Percentiles rank a stretch among this genome's conserved stretches.
Conservation (phyloP, 2,329 filamentous ascomycete species). For the Laburnicola sp. region DNA sequence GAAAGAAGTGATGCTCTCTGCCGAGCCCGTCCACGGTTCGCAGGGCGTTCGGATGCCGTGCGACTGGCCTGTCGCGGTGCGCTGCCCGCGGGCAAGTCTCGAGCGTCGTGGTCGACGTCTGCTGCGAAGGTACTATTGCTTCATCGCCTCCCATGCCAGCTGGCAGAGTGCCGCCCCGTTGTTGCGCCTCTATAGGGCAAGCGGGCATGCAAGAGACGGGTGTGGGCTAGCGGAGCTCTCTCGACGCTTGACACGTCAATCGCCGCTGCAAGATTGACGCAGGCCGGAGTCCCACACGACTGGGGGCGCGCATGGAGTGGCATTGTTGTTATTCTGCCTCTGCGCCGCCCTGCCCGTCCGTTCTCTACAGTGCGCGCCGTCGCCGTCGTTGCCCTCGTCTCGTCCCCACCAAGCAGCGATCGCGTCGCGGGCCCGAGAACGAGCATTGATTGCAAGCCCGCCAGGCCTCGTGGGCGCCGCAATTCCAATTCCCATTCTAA, state of each 20-base stretch:
- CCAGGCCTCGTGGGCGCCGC: conserved; percentile 13
- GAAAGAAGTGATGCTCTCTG: conserved; percentile 20
- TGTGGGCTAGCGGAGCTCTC: conserved; percentile 39
- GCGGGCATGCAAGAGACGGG: conserved; percentile 33
- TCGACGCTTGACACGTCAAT: conserved; percentile 43
- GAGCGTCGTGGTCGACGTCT: conserved; percentile 16
- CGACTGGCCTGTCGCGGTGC: conserved; percentile 23
- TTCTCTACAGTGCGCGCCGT: conserved; percentile 17
- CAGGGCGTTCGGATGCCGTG: conserved; percentile 22
- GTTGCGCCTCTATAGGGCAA: conserved; percentile 30
- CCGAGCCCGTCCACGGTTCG: conserved; percentile 31
- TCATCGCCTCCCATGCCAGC: conserved; percentile 39
- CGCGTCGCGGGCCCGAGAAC: conserved; percentile 18
- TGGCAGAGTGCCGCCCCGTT: conserved; percentile 39
- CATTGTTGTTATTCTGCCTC: conserved; percentile 37
- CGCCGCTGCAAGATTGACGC: conserved; percentile 46
- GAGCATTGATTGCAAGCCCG: conserved; percentile 10
- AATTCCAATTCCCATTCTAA: conserved; percentile 12
- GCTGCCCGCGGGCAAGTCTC: conserved; percentile 16
- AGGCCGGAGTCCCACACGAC: conserved; percentile 39
- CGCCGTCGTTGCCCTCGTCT: conserved; percentile 21
- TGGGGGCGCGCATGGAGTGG: conserved; percentile 36
- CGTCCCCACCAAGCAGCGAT: conserved; percentile 21
- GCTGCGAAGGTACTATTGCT: conserved; percentile 20
- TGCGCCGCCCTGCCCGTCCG: conserved; percentile 29